Evolutionary conservation across 179 eudicot species (phyloP), one percentile per base, ranked within the genome.

Genomic region (Patellifolia procumbens): DNA sequence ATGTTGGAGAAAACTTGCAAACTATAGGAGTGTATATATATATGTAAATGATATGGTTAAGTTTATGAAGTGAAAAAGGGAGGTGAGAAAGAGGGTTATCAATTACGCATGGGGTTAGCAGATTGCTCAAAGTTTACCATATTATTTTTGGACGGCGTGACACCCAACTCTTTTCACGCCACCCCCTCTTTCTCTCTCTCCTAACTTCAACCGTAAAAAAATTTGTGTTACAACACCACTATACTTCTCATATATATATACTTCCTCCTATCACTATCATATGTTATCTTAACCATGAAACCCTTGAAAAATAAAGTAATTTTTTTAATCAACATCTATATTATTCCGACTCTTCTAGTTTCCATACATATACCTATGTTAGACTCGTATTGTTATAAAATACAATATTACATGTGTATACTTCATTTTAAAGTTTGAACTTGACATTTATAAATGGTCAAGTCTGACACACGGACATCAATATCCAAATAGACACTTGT

Each of bases 81-180:
- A 61, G 69, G 77, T 31, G 39, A 72, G 51, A 22, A 24, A 49
- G 42, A 61, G 20, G 49, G 86, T 69, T 74, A 81, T 81, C 84
- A 88, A 88, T 86, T 87, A 85, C 93, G 92, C 91, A 87, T 88
- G 93, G 89, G 51, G 86, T 78, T 79, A 86, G 81, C 78, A 65
- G 75, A 73, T 71, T 34, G 64, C 79, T 81, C 72, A 82, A 86
- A 81, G 76, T 67, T 80, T 83, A 82, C 70, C 59, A 10, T 39
- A 9, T 78, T n/a, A 16, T 72, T 87, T 89, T 78, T 84, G 91
- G 93, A 82, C 92, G 97, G 93, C 91, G 87, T 88, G 82, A 74
- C 84, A 87, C 80, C 42, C 84, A 81, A 73, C 79, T 70, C 70
- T 79, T 75, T 85, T 82, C 86, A 88, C 90, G 88, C 90, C 87